Conservation (phyloP, 768 basidiomycete species). For the Agrocybe praecox region DNA sequence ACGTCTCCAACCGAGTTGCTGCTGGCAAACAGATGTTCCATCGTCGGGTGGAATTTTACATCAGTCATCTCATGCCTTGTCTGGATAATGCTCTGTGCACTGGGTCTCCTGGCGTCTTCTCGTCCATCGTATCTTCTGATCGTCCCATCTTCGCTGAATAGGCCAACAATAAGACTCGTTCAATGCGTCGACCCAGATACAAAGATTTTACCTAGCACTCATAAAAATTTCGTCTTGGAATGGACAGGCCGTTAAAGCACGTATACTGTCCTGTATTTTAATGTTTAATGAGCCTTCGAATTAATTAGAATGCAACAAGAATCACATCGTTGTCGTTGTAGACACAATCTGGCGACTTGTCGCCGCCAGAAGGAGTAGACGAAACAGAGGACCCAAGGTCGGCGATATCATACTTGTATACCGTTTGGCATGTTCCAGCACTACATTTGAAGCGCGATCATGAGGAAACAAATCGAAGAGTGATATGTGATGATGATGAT, state of each 20-base stretch:
- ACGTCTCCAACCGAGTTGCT: slow-evolving; percentile 62
- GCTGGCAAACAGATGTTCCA: slow-evolving; percentile 71
- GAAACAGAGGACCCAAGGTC: slow-evolving; percentile 28
- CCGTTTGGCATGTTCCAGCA: slow-evolving; percentile 53
- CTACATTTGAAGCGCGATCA: slow-evolving; percentile 32
- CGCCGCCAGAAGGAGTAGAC: slow-evolving; percentile 4
- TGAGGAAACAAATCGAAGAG: slow-evolving; percentile 2
- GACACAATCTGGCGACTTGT: slow-evolving; percentile 14
- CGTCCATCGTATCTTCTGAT: slow-evolving; percentile 67
- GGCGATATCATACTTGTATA: slow-evolving; percentile 58
- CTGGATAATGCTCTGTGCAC: slow-evolving; percentile 55
- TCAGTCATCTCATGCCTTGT: slow-evolving; percentile 60
- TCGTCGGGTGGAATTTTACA: slow-evolving; percentile 66
- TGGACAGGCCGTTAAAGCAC: slow-evolving; percentile 68
- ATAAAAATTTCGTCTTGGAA: slow-evolving; percentile 67
- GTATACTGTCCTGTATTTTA: slow-evolving; percentile 57
- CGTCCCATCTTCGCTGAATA: slow-evolving; percentile 67
- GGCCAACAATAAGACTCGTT: not conserved
- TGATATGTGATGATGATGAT: slow-evolving; percentile 4
- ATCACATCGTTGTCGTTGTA: slow-evolving; percentile 24
- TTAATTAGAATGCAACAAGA: not conserved
- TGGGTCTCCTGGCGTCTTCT: slow-evolving; percentile 18
- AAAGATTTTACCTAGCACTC: slow-evolving; percentile 57
- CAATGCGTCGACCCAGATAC: not conserved
- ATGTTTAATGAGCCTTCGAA: not conserved